Evolutionary conservation across 2,329 filamentous ascomycete genomes (phyloP), one percentile per base, ranked within the genome.

Genomic region (Pestalotiopsis sp.): DNA sequence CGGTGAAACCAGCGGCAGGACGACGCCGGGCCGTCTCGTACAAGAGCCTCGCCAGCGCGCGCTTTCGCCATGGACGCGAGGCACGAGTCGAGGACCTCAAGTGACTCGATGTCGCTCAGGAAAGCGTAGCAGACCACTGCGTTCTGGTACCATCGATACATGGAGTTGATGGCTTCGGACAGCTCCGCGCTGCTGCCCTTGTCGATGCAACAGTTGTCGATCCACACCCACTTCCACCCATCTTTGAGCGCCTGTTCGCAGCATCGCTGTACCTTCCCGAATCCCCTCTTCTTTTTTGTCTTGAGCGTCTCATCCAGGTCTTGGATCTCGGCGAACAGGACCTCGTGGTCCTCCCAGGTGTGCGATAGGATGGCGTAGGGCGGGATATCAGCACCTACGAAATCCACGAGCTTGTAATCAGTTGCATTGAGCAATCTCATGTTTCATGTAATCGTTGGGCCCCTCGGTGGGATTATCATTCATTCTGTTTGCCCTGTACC

Each of bases 41-140:
- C 27, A 31, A 7, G 13, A 41, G 31, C 31, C 17, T 39, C 27
- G 11, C 17, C 27, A 11, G 23, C 23, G 27, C 4, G 57, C 13
- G 23, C 27, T 9, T 12, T 63, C n/a, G 20, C 38, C 62, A 25
- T 49, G n/a, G 38, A 17, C 23, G 49, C 59, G 9, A 62, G 62
- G 20, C 41, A 36, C 27, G 14, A 36, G 17, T 23, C 27, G n/a
- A 36, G 41, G 23, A 11, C 20, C n/a, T 23, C 9, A n/a, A 27
- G 31, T 12, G 59, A 38, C 7, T 62, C 36, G 12, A 67, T 23
- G 56, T 67, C 66, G 41, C 39, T 63, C 39, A 67, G 39, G 23
- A 56, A 67, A 7, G 57, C 66, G 11, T 73, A 73, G 1, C 73
- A 77, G 1, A 36, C 7, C 1, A 64, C 64, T 17, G 63, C 62